Evolutionary conservation across 345 rosid species (phyloP).

Genomic region (Citrus glauca): DNA sequence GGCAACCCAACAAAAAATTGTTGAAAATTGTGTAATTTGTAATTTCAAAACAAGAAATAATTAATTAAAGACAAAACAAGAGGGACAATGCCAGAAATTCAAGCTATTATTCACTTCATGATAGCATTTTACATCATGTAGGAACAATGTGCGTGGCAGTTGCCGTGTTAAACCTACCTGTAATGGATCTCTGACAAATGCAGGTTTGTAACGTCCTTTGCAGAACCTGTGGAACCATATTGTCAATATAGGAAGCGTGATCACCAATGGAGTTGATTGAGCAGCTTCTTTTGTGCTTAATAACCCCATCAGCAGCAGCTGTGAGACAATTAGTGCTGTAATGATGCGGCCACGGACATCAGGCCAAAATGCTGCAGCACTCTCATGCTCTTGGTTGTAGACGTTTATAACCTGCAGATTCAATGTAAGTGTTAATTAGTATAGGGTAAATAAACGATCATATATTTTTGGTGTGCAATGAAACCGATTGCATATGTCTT

Average conservation of each 20-base stretch:
- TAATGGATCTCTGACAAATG: slow-evolving; percentile 71
- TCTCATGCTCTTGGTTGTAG: slow-evolving; percentile 87
- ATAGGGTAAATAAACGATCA: background rate
- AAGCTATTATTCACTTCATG: no score
- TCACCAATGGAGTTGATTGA: slow-evolving; percentile 87
- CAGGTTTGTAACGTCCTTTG: slow-evolving; percentile 79
- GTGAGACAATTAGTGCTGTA: slow-evolving; percentile 67
- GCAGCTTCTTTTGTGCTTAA: slow-evolving; percentile 82
- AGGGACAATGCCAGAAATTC: background rate
- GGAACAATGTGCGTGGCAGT: background rate
- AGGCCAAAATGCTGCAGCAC: slow-evolving; percentile 97
- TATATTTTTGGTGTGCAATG: no score
- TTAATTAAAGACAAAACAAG: no score
- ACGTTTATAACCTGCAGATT: slow-evolving; percentile 75
- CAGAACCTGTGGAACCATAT: slow-evolving; percentile 81
- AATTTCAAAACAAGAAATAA: background rate
- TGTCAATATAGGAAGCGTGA: slow-evolving; percentile 72
- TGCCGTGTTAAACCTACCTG: slow-evolving; percentile 42
- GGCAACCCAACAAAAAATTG: background rate
- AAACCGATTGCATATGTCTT: background rate
- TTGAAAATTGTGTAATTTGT: background rate
- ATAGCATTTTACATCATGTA: background rate
- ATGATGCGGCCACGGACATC: slow-evolving; percentile 79
- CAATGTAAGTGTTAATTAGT: background rate
- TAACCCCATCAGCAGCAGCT: slow-evolving; percentile 74